Conservation (phyloP, 1,139 yeast genomes). For the Lodderomyces beijingensis region DNA sequence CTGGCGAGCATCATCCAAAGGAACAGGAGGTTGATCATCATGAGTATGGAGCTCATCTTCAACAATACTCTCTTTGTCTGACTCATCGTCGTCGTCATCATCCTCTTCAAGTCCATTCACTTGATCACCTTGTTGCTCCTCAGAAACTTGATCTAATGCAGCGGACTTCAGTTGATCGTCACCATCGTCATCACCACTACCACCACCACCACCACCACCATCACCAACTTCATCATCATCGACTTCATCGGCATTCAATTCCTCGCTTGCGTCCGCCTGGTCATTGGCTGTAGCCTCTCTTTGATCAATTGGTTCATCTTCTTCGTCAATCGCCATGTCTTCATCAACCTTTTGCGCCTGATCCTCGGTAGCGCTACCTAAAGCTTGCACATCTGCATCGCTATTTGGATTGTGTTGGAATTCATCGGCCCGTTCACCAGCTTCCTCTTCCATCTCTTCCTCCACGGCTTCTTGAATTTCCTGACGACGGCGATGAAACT, state of each 20-base stretch:
- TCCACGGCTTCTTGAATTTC: conserved; percentile 68
- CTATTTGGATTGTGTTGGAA: conserved; percentile 85
- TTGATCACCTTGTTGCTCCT: too few relatives aligned
- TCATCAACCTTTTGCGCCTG: conserved; percentile 77
- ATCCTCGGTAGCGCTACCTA: conserved; percentile 85
- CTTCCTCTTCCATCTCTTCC: conserved; percentile 31
- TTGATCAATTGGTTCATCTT: conserved; percentile 37
- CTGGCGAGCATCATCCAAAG: conserved; percentile 63
- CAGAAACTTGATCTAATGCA: too few relatives aligned
- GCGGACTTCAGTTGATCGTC: conserved; percentile 12
- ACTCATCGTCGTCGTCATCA: conserved; percentile 22
- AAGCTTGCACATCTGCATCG: conserved; percentile 78
- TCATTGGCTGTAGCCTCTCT: conserved; percentile 21
- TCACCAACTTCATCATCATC: conserved; percentile 19
- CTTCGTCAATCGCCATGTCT: conserved; percentile 72
- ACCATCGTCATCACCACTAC: conserved; percentile 36
- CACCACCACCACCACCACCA: conserved; percentile 8
- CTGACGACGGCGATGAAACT: conserved; percentile 85
- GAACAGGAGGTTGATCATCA: conserved; percentile 37
- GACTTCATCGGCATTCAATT: conserved; percentile 22
- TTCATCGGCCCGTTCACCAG: conserved; percentile 75
- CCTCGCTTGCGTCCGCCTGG: conserved; percentile 19
- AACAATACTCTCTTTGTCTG: conserved; percentile 19
- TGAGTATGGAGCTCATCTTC: conserved; percentile 16
- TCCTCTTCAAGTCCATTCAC: conserved; percentile 41